These are phyloP conservation scores for Rubia tinctorum DNA, from an alignment of 305 asterid species.

Conservation along the genomic window DNA sequence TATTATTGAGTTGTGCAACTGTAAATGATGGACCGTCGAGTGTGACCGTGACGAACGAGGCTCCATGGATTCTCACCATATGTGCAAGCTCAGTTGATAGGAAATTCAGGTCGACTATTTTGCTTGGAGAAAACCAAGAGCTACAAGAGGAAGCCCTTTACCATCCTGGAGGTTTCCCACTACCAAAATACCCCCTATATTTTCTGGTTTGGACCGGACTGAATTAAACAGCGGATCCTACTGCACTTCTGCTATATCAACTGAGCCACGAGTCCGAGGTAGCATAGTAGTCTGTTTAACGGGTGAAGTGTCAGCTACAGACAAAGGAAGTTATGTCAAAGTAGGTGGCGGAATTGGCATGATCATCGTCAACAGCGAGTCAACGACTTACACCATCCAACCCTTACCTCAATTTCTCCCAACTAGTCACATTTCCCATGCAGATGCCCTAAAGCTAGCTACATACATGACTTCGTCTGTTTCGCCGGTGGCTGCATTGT, in stretches of 20 bases:
- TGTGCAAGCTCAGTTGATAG: conserved; percentile 58
- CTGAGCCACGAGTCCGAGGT: conserved; percentile 18
- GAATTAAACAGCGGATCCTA: conserved; percentile 2
- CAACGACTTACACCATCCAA: conserved; percentile 7
- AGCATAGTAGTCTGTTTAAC: conserved; percentile 26
- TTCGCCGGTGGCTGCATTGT: conserved; percentile 22
- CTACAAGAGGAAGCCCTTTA: conserved; percentile 42
- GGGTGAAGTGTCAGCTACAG: not conserved
- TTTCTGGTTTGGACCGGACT: conserved; percentile 9
- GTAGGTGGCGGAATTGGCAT: conserved; percentile 34
- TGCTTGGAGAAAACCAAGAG: conserved; percentile 42
- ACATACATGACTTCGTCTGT: conserved; percentile 18
- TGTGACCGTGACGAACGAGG: conserved; percentile 28
- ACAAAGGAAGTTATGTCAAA: conserved; percentile 24
- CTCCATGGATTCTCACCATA: conserved; percentile 68
- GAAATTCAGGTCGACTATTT: conserved; percentile 32
- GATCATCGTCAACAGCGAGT: conserved; percentile 18
- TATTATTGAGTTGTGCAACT: conserved; percentile 48
- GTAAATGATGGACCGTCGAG: conserved; percentile 34
- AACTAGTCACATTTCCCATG: conserved; percentile 21
- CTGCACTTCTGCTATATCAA: conserved; percentile 19
- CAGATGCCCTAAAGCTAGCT: conserved; percentile 16
- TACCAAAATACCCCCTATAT: conserved; percentile 23
- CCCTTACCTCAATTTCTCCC: conserved; percentile 27
- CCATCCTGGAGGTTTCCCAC: conserved; percentile 33